Base-by-base conservation (phyloP, 495 filamentous ascomycete species). In the Aspergillus leporis region DNA sequence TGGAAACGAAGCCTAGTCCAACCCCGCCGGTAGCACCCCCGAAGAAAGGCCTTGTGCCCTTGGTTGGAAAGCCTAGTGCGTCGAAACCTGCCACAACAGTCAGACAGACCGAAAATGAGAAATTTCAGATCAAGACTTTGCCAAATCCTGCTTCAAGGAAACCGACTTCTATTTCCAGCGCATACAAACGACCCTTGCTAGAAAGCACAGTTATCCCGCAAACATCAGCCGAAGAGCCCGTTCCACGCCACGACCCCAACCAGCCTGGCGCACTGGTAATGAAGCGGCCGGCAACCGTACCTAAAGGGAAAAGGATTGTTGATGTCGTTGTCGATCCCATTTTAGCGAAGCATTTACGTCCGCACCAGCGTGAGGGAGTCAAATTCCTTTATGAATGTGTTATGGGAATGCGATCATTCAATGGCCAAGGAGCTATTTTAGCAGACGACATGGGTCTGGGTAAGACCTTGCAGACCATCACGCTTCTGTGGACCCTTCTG, bases 391-490 rank as follows among this genome's bases (percentile, higher is more conserved):
- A 93, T 63, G 89, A 92, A 70, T 92, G 90, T 69, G 85, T 93
- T 0, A 93, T 93, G 90, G 90, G 90, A 12, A 83, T 91, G 81
- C 77, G 87, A 43, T 68, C 76, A 28, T 90, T 84, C 61, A 85
- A 86, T 60, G 89, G 90, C 0, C 83, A 88, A 66, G 90, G 90
- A 12, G 89, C 87, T 3, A 88, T 93, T 54, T 73, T 93, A 31
- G 90, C 90, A 4, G 90, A 93, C 65, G 90, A 92, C 61, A 93
- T 93, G 90, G 90, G 90, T 3, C 64, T 93, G 9, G 90, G 90
- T 13, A 93, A 93, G 65, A 92, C 90, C 5, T 66, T 92, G 38
- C 90, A 92, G 70, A 91, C 88, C 0, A 92, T 93, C 56, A 78
- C 90, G 0, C 69, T 93, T 28, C 62, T 93, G 22, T 93, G 90